Evolutionary conservation across 179 eudicot species (phyloP), one percentile per base, ranked within the genome.

Genomic region (Carnegiea gigantea): DNA sequence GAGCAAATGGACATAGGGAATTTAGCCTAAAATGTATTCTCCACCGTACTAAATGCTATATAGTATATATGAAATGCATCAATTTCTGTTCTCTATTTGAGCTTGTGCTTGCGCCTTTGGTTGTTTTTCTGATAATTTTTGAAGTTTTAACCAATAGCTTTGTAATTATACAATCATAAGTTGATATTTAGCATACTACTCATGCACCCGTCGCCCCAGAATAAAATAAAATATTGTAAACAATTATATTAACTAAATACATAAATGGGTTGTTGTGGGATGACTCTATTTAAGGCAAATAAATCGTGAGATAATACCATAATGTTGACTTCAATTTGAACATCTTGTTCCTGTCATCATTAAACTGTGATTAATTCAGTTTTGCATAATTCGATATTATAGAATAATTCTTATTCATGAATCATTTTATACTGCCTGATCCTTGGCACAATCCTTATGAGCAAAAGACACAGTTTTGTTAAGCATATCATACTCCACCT

Each of bases 371-470:
- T 11, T 60, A 8, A n/a, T 5, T n/a, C 67, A 21, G 10, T 21
- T n/a, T 21, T 60, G 26, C 26, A 60, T 60, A 60, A n/a, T 6
- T 60, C 28, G 26, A 60, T 9, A 60, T 60, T n/a, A 8, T 23
- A 65, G 71, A 65, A 33, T 40, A 40, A 40, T 24, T 65, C 38
- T 65, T 24, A 65, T 65, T 62, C 15, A 65, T 65, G 36, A 62
- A 11, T 65, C 71, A 65, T 26, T 24, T 65, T 65, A 26, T 0
- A n/a, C 71, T 24, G 24, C 38, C 5, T 65, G 38, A 65, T 76
- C 68, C 1, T 65, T 57, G 44, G 81, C 30, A 70, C 84, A 82
- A 82, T 82, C 77, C 65, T 59, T 82, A 33, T 9, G 84, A 28
- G 81, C n/a, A 59, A 82, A 82, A 24, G 77, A 70, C 4, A 82